Conservation (phyloP, 1,139 yeast species). For the Geotrichum europaeum region DNA sequence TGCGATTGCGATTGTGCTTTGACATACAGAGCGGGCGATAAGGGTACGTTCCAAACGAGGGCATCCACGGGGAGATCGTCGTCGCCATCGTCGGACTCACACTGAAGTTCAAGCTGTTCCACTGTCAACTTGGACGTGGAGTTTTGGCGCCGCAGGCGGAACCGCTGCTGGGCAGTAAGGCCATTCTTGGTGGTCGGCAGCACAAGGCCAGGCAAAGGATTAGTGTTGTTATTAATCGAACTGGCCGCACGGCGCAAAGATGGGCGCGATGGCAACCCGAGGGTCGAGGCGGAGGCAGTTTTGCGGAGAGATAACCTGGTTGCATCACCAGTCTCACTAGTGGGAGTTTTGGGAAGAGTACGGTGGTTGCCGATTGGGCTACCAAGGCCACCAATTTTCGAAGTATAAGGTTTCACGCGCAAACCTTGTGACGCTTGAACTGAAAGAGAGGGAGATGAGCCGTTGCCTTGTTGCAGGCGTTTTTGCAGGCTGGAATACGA, state of each 20-base stretch:
- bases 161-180: constrained; percentile 14
- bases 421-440: constrained; percentile 13
- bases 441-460: constrained; percentile 3
- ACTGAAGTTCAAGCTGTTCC: constrained; percentile 34
- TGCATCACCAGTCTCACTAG: neutral
- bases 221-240: neutral
- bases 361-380: neutral
- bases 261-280: constrained; percentile 1
- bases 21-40: constrained; percentile 46
- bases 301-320: constrained; percentile 8
- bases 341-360: neutral
- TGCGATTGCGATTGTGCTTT: constrained; percentile 26
- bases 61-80: constrained; percentile 52
- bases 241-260: constrained; percentile 1
- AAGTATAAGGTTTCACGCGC: constrained; percentile 4
- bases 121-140: constrained; percentile 21
- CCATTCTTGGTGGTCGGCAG: constrained; percentile 3
- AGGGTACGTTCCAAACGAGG: constrained; percentile 57
- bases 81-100: constrained; percentile 32
- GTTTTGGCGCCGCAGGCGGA: constrained; percentile 13
- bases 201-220: neutral
- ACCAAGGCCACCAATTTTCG: neutral
- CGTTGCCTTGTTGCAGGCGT: neutral
- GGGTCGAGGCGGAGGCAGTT: constrained; percentile 15
- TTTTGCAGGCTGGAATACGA: neutral